Conservation (phyloP, 1,284 basidiomycete genomes). For the Blastosporella zonata region DNA sequence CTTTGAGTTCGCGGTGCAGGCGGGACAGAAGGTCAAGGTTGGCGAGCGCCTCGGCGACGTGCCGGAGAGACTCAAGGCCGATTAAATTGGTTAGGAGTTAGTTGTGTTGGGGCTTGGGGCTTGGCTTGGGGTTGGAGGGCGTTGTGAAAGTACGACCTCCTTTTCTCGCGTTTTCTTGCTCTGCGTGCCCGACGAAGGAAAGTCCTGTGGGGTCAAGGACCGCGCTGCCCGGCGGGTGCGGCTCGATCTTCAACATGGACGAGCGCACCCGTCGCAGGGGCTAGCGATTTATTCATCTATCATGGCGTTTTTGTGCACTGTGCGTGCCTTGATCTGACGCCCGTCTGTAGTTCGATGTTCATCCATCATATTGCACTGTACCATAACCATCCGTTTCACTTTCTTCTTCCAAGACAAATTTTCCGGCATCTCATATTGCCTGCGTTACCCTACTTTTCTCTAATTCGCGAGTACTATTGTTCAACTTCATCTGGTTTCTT, state of each 20-base stretch:
- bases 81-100: slow-evolving; percentile 11
- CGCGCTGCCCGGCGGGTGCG: neutral
- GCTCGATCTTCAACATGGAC: slow-evolving; percentile 25
- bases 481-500: too few relatives aligned
- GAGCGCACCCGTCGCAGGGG: slow-evolving; percentile 2
- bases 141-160: too few relatives aligned
- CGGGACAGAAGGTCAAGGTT: slow-evolving; percentile 87
- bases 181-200: neutral
- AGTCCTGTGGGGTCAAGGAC: neutral
- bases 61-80: slow-evolving; percentile 22
- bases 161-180: neutral
- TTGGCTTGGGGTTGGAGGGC: too few relatives aligned
- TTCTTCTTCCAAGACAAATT: neutral
- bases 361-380: slow-evolving; percentile 19
- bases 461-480: too few relatives aligned
- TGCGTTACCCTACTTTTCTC: too few relatives aligned
- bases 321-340: neutral
- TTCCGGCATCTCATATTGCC: neutral
- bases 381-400: neutral
- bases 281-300: slow-evolving; percentile 1
- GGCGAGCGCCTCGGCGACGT: slow-evolving; percentile 75
- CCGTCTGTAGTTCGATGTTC: slow-evolving; percentile 18
- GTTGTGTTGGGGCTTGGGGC: neutral
- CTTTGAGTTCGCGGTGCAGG: slow-evolving; percentile 80
- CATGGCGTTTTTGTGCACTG: neutral